A percentile compares a stretch with the other conserved stretches of the same genome.
These are phyloP conservation scores for Dacryopinax primogenitus DNA, from an alignment of 768 basidiomycete genomes.

Conservation along the genomic window DNA sequence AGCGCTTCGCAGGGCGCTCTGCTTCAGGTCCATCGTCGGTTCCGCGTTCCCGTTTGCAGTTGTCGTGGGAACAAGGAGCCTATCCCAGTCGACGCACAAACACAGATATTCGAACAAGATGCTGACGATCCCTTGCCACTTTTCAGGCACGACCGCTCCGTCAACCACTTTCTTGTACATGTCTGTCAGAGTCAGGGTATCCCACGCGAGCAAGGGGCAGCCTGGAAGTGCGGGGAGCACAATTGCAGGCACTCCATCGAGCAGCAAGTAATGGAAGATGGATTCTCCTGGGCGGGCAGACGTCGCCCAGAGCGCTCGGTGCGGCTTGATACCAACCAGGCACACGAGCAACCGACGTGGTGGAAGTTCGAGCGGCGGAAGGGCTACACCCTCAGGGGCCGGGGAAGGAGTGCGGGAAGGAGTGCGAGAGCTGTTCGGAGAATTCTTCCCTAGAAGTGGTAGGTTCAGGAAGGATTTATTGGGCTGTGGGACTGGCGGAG, in stretches of 20 bases:
- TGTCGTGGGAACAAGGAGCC: constrained; percentile 31
- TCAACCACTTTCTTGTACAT: constrained; percentile 39
- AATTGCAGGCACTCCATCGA: constrained; percentile 49
- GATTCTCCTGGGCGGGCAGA: constrained; percentile 48
- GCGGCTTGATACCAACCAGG: constrained; percentile 48
- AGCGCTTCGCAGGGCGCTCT: constrained; percentile 36
- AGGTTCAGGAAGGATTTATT: background rate
- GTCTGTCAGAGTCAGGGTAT: constrained; percentile 43
- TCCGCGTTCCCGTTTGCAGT: constrained; percentile 6
- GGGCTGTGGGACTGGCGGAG: background rate
- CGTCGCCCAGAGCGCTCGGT: constrained; percentile 46
- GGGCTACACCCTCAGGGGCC: background rate
- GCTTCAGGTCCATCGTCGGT: constrained; percentile 22
- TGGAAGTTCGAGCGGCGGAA: constrained; percentile 4
- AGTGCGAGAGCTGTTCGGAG: background rate
- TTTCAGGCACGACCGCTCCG: constrained; percentile 19
- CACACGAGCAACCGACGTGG: constrained; percentile 47
- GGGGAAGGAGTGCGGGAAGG: background rate
- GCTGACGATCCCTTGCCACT: constrained; percentile 42
- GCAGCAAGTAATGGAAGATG: constrained; percentile 47
- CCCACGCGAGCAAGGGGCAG: constrained; percentile 53
- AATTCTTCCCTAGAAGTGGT: background rate
- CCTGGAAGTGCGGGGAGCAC: constrained; percentile 48
- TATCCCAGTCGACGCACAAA: constrained; percentile 49
- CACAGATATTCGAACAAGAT: constrained; percentile 48